phyloP scores from a whole-genome alignment of 1,284 basidiomycete genomes.

The Marasmius sp. region DNA sequence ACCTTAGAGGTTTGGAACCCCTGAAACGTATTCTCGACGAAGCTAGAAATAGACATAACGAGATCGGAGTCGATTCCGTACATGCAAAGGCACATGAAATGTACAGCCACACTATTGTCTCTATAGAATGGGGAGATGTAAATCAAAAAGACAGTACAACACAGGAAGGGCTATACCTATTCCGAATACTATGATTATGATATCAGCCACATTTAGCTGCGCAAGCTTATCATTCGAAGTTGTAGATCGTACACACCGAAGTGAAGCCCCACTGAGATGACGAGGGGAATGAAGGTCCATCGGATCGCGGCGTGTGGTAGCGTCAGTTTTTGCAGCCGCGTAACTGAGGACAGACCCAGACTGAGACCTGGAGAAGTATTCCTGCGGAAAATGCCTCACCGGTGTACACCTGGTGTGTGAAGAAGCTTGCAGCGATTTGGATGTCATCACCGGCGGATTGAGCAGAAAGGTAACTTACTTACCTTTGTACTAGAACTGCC shows the following conservation, averaged over 20 bases:
- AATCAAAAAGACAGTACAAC: constrained; percentile 1
- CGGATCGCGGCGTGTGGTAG: constrained; percentile 22
- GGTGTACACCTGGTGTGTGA: constrained; percentile 35
- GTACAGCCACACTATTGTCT: constrained; percentile 34
- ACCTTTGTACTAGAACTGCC: constrained; percentile 36
- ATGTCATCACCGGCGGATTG: not conserved
- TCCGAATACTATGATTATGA: not conserved
- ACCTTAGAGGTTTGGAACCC: constrained; percentile 23
- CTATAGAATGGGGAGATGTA: no score
- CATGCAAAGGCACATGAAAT: constrained; percentile 1
- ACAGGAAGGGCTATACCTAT: constrained; percentile 33
- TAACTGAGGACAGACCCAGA: constrained; percentile 21
- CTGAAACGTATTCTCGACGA: constrained; percentile 34
- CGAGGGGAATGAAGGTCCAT: constrained; percentile 30
- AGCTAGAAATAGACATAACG: constrained; percentile 27
- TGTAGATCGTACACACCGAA: constrained; percentile 28
- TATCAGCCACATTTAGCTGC: not conserved
- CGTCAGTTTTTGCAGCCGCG: no score
- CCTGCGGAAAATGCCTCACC: constrained; percentile 10
- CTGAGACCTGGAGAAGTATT: not conserved
- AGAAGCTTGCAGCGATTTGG: constrained; percentile 28
- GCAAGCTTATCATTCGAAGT: not conserved
- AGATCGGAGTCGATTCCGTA: not conserved
- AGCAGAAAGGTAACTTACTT: constrained; percentile 22
- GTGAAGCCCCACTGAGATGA: constrained; percentile 33